phyloP scores from a whole-genome alignment of 257 asterid genomes.

The Solanum bulbocastanum region DNA sequence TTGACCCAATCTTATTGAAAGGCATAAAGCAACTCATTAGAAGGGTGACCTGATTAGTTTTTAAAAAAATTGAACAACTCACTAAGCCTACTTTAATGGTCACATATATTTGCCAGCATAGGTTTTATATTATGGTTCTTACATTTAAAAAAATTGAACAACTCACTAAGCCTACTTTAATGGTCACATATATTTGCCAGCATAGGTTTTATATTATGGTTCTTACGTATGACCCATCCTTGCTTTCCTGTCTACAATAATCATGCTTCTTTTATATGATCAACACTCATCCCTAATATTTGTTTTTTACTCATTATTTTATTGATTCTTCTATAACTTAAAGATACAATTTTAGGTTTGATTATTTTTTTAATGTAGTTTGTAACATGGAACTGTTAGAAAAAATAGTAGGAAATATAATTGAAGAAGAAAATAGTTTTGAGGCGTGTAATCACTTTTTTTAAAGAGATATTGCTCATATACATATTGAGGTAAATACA shows the following conservation, averaged over 20 bases:
- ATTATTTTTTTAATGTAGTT: background rate
- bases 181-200: background rate
- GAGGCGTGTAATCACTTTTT: background rate
- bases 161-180: background rate
- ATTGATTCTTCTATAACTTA: background rate
- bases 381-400: background rate
- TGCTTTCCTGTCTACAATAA: background rate
- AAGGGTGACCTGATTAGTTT: background rate
- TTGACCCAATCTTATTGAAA: background rate
- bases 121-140: background rate
- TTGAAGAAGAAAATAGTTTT: background rate
- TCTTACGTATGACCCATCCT: background rate
- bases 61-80: background rate
- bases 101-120: background rate
- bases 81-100: background rate
- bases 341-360: background rate
- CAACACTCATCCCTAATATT: background rate
- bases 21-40: background rate
- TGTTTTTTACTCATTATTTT: background rate
- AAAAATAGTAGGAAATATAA: background rate
- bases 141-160: background rate
- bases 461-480: background rate
- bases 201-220: background rate
- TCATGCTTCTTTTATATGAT: background rate
- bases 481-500: background rate